Base-by-base conservation (phyloP, 1,284 basidiomycete species). In the Wallemia ichthyophaga region DNA sequence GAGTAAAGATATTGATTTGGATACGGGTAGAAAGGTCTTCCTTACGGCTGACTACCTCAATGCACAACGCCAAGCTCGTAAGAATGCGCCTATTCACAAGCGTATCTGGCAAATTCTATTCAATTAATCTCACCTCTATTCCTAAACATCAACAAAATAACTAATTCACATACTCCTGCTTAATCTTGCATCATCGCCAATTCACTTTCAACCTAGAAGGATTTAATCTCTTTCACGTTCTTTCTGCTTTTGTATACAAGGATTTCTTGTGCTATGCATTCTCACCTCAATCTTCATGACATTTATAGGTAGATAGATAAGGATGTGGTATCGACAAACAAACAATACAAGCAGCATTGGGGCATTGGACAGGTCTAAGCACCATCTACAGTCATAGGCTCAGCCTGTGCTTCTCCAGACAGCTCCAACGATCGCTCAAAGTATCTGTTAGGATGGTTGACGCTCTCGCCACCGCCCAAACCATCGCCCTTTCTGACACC, bases 391-490 rank as follows among this genome's bases (percentile, higher is more conserved):
- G n/a, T 19, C 37, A 48, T 48, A 5, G 37, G 37, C n/a, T 48
- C 37, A 48, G 37, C 5, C n/a, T 13, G n/a, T 5, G 11, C n/a
- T 17, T 48, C 13, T 21, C n/a, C 37, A 17, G 37, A 15, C 31
- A 75, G 63, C 63, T 71, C 71, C 63, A 72, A 67, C 64, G 72
- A 74, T 61, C 71, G 65, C 62, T 76, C 75, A 60, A 73, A 74
- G 65, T 74, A 78, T 62, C 88, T 82, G 68, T 98, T 99, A 1
- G 94, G 94, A 72, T 99, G 94, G 27, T 79, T 83, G 27, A 96
- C 85, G 62, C 79, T 85, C 68, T 95, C 92, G 0, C 85, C 85
- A 13, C 74, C 77, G 2, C 87, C 86, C 57, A 94, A 66, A 0
- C 92, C 92, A 27, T 92, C 85, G 1, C 89, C 89, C 69, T 85